Evolutionary conservation across 73 alveolate genomes (phyloP).

Genomic region (Urostyla sp.): DNA sequence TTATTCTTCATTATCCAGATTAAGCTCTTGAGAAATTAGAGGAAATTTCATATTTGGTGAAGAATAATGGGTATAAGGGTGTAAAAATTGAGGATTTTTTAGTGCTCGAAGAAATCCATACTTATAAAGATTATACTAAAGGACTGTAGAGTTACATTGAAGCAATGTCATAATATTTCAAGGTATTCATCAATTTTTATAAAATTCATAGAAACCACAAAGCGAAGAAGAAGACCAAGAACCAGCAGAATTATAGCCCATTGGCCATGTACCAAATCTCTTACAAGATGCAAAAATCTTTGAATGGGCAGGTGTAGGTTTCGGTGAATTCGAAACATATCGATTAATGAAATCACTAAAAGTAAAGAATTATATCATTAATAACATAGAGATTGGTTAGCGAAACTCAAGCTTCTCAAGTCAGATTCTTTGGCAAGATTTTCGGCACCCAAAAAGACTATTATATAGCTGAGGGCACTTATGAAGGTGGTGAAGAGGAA

Average conservation of each 20-base stretch:
- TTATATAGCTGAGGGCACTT: conserved; percentile 83
- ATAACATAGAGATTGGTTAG: conserved; percentile 21
- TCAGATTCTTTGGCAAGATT: conserved; percentile 85
- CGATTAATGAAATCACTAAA: conserved; percentile 57
- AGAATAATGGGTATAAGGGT: conserved; percentile 5
- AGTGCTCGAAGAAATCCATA: conserved; percentile 34
- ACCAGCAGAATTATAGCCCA: conserved; percentile 23
- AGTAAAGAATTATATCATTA: background rate
- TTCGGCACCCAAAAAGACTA: conserved; percentile 81
- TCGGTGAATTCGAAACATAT: conserved; percentile 81
- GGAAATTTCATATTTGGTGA: conserved; percentile 57
- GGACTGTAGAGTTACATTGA: conserved; percentile 16
- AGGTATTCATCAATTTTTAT: background rate
- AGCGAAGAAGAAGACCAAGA: conserved; percentile 25
- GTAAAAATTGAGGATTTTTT: conserved; percentile 50
- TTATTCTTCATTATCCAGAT: conserved; percentile 63
- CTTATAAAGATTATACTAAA: background rate
- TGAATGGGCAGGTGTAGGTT: conserved; percentile 91
- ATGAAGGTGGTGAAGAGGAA: conserved; percentile 68
- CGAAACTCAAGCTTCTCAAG: conserved; percentile 43
- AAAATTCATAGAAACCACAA: background rate
- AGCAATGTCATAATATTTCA: conserved; percentile 5
- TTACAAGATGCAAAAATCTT: conserved; percentile 62
- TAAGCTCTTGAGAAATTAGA: conserved; percentile 65
- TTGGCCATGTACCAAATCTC: conserved; percentile 74